Conservation (phyloP, 371 early-diverging fungal genomes). For the Ordospora pajunii region DNA sequence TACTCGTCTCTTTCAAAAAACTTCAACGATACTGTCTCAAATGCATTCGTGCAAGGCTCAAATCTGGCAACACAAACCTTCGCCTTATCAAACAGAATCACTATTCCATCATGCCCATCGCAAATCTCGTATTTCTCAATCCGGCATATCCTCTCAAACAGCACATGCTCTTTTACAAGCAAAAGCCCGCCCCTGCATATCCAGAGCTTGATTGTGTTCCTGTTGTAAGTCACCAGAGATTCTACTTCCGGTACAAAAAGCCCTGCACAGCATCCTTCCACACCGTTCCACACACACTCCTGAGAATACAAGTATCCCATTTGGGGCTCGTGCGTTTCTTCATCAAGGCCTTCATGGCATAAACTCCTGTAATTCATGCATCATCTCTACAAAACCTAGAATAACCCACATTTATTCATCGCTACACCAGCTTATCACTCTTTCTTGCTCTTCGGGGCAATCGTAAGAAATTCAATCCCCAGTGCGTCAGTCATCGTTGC, state of each 20-base stretch:
- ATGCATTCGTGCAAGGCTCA: not conserved
- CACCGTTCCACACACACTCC: not conserved
- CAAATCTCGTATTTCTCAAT: slow-evolving; percentile 14
- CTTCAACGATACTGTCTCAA: slow-evolving; percentile 4
- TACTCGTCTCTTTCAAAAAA: slow-evolving; percentile 16
- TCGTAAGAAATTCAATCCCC: not conserved
- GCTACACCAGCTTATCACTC: too few relatives aligned
- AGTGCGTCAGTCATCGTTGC: not conserved
- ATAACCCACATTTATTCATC: too few relatives aligned
- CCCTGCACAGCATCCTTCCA: slow-evolving; percentile 20
- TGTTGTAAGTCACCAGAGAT: slow-evolving; percentile 4
- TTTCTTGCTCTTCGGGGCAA: not conserved
- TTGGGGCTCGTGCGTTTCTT: not conserved
- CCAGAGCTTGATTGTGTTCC: slow-evolving; percentile 11
- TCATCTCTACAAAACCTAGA: too few relatives aligned
- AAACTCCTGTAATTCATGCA: too few relatives aligned
- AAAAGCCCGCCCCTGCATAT: not conserved
- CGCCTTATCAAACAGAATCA: not conserved
- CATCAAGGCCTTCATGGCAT: too few relatives aligned
- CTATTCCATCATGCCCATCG: not conserved
- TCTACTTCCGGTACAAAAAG: not conserved
- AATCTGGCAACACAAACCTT: slow-evolving; percentile 6
- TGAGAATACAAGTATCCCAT: slow-evolving; percentile 23
- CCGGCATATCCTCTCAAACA: slow-evolving; percentile 19
- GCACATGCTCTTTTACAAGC: slow-evolving; percentile 4